Evolutionary conservation across 768 basidiomycete species (phyloP).

Genomic region (Leccinum boreale): DNA sequence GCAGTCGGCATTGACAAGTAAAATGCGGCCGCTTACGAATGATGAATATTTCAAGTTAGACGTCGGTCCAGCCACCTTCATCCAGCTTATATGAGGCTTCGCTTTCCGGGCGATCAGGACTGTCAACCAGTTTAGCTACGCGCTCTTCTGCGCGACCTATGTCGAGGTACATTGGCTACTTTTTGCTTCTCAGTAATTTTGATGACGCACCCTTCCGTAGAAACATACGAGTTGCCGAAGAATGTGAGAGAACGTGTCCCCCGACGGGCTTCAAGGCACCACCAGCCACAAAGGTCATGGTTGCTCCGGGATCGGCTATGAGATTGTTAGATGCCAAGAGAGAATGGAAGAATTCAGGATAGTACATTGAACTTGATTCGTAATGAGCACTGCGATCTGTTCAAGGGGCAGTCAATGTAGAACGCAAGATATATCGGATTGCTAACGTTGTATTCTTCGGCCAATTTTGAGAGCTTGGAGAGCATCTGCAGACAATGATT

Average conservation of each 20-base stretch:
- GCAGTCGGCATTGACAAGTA: background rate
- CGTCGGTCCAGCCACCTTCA: constrained; percentile 87
- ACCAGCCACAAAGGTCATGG: constrained; percentile 93
- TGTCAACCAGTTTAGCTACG: constrained; percentile 87
- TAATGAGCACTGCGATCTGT: constrained; percentile 81
- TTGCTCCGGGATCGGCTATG: constrained; percentile 90
- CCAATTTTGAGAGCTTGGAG: constrained; percentile 84
- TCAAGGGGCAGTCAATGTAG: constrained; percentile 6
- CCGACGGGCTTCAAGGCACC: constrained; percentile 90
- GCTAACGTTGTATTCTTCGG: constrained; percentile 85
- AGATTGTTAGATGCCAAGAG: constrained; percentile 4
- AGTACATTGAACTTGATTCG: constrained; percentile 88
- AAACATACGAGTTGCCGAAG: constrained; percentile 85
- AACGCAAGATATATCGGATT: background rate
- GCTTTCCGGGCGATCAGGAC: constrained; percentile 85
- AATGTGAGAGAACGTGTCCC: constrained; percentile 83
- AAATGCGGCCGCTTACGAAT: background rate
- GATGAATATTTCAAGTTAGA: constrained; percentile 38
- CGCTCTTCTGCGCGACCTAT: constrained; percentile 86
- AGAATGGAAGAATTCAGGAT: background rate
- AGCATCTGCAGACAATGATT: constrained; percentile 59
- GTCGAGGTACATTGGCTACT: background rate
- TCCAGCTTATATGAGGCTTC: constrained; percentile 90
- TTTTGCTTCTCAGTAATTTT: background rate
- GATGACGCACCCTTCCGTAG: constrained; percentile 70